Base-by-base conservation (phyloP, 164 flowering plant species). In the Liquidambar formosana region DNA sequence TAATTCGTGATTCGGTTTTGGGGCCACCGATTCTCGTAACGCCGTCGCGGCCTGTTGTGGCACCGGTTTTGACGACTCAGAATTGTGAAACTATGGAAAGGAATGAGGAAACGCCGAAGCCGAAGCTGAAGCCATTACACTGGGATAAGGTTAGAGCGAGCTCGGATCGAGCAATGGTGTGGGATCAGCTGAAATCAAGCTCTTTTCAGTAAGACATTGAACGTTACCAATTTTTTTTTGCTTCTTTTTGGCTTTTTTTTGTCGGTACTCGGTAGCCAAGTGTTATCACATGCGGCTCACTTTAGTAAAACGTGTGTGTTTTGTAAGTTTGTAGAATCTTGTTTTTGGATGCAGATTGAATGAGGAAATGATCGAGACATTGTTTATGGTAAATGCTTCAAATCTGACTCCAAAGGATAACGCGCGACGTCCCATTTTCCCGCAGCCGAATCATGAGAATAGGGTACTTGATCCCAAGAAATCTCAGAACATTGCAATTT, bases 121-220 rank as follows among this genome's bases (percentile, higher is more conserved):
- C 89, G 18, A 95, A 89, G 68, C 56, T 93, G 78, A 93, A 95
- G 80, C 92, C 98, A 0, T 73, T 93, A 69, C 97, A 96, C 69
- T 93, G 99, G 98, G 97, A 91, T 74, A 93, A 91, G 79, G 97
- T 93, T 28, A 80, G 96, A 69, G 94, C 94, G 10, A 88, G 92
- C 78, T 91, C 97, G 1, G 96, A 89, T 76, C 81, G 94, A 19
- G 98, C 86, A 5, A 93, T 88, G 96, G 98, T 91, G 82, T 95
- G 99, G 99, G 99, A 95, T 88, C 97, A 91, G 79, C 71, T 95
- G 28, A 85, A 80, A 76, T 85, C 94, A 4, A 90, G 97, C 83
- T 95, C 99, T 15, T 91, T 95, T 71, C 89, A 90, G 99, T 95
- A 84, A 71, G 89, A 70, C 48, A 27, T 11, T 26, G 67, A 52